These are phyloP conservation scores for Sphagnum contortum DNA, from an alignment of 225 moss, liverwort and hornwort genomes.

Conservation along the genomic window DNA sequence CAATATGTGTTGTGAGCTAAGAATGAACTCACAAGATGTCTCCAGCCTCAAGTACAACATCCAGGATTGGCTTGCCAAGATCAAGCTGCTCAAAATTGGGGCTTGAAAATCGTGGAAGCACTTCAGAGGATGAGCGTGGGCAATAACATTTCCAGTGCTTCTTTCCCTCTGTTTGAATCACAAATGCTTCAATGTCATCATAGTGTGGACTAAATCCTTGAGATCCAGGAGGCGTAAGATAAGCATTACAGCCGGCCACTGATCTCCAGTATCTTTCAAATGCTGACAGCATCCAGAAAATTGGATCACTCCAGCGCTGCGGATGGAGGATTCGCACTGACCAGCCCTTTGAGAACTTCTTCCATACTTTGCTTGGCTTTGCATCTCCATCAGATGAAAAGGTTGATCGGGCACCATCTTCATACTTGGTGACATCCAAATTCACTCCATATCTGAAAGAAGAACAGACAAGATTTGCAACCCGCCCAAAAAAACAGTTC, in stretches of 20 bases:
- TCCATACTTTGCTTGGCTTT: conserved; percentile 67
- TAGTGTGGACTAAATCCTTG: conserved; percentile 97
- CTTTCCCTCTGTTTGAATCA: conserved; percentile 87
- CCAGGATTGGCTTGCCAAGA: conserved; percentile 79
- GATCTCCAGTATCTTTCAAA: conserved; percentile 90
- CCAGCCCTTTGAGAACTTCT: conserved; percentile 84
- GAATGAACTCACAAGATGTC: conserved; percentile 68
- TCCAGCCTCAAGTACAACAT: conserved; percentile 77
- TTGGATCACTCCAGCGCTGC: conserved; percentile 78
- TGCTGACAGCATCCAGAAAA: conserved; percentile 78
- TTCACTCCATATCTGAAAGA: conserved; percentile 54
- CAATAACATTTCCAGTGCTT: conserved; percentile 84
- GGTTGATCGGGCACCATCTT: conserved; percentile 80
- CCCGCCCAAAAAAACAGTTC: too few species aligned
- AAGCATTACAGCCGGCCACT: conserved; percentile 93
- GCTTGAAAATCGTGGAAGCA: conserved; percentile 74
- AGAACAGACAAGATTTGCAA: not conserved
- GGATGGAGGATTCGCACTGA: conserved; percentile 90
- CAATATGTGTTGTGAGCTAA: too few species aligned
- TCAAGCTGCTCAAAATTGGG: conserved; percentile 68
- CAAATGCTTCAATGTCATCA: conserved; percentile 93
- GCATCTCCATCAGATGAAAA: conserved; percentile 66
- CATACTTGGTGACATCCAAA: conserved; percentile 92
- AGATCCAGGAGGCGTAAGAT: conserved; percentile 80
- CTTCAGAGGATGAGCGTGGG: conserved; percentile 51